A percentile compares a stretch with the other conserved stretches of the same genome.
phyloP scores from a whole-genome alignment of 768 basidiomycete genomes.

The Trichaptum fuscoviolaceum region DNA sequence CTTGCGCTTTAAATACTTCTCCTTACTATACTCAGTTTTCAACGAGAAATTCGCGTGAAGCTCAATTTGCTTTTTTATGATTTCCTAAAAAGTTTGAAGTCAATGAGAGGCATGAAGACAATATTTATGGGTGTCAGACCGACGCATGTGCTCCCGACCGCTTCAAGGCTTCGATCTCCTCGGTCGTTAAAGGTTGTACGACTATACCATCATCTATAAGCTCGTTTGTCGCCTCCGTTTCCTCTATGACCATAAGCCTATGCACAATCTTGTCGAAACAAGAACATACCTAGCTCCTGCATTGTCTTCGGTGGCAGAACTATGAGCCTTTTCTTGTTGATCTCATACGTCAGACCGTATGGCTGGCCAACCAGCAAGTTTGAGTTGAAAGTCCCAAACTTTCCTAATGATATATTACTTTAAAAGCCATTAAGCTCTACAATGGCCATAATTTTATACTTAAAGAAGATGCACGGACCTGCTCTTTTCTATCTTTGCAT shows the following conservation, averaged over 20 bases:
- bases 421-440: conserved; percentile 2
- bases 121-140: conserved; percentile 33
- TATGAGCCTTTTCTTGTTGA: conserved; percentile 63
- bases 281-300: conserved; percentile 71
- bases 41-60: conserved; percentile 87
- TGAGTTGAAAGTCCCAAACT: conserved; percentile 78
- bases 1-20: conserved; percentile 95
- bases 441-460: background rate
- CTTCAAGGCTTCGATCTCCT: conserved; percentile 82
- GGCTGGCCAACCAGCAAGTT: conserved; percentile 76
- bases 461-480: conserved; percentile 43
- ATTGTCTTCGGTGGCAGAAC: conserved; percentile 56
- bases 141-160: conserved; percentile 76
- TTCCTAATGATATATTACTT: conserved; percentile 74
- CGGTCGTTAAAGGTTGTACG: conserved; percentile 76
- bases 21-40: conserved; percentile 98
- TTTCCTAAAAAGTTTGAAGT: conserved; percentile 56
- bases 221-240: conserved; percentile 96
- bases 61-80: conserved; percentile 91
- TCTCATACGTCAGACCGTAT: conserved; percentile 88
- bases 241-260: conserved; percentile 50
- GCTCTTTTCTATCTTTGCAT: conserved; percentile 66
- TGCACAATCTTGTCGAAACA: conserved; percentile 4
- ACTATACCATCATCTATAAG: conserved; percentile 84
- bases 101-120: background rate